phyloP scores from a whole-genome alignment of 2,329 filamentous ascomycete species.

The Aspergillus fumigatiaffinis region DNA sequence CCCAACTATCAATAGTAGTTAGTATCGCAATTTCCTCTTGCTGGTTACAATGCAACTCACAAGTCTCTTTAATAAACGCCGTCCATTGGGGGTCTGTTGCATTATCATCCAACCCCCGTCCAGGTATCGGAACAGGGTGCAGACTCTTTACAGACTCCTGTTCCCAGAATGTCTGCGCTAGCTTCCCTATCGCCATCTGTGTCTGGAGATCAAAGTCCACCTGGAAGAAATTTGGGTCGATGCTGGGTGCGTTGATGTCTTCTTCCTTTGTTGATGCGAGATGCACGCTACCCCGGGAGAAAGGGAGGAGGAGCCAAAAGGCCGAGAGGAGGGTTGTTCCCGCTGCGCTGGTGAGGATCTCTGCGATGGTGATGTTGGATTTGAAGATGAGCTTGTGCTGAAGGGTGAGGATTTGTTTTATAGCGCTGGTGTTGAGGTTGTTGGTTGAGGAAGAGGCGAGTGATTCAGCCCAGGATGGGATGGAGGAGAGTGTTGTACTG shows the following conservation, averaged over 20 bases:
- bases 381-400: conserved; percentile 21
- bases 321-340: conserved; percentile 10
- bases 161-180: background rate
- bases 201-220: conserved; percentile 14
- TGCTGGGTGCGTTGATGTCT: conserved; percentile 4
- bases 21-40: too few species aligned
- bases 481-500: background rate
- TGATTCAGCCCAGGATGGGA: background rate
- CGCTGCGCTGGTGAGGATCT: conserved; percentile 18
- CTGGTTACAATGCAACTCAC: too few species aligned
- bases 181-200: background rate
- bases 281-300: conserved; percentile 22
- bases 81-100: background rate
- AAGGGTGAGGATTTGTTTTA: conserved; percentile 7
- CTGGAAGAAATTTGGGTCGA: conserved; percentile 22
- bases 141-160: background rate
- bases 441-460: background rate
- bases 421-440: background rate
- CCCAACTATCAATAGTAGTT: background rate
- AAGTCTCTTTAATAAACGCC: background rate
- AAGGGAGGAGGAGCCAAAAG: conserved; percentile 21
- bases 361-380: conserved; percentile 15
- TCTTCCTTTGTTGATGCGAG: conserved; percentile 10
- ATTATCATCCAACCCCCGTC: background rate
- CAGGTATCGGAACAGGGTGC: background rate